phyloP scores from a whole-genome alignment of 2,329 filamentous ascomycete genomes.

The Fusarium gaditjirri region DNA sequence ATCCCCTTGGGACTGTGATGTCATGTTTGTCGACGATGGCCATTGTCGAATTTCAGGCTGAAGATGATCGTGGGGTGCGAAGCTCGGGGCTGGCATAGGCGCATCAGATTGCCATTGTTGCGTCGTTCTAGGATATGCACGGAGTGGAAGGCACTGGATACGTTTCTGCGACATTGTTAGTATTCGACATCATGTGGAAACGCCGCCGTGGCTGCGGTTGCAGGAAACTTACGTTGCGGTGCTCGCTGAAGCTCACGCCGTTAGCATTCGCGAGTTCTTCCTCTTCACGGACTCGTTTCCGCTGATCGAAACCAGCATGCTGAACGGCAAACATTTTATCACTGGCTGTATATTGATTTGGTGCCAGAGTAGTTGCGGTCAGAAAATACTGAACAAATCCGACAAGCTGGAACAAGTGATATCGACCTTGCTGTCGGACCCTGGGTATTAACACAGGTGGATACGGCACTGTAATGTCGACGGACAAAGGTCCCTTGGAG shows the following conservation, averaged over 20 bases:
- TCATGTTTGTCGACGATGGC: constrained; percentile 42
- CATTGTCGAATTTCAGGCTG: constrained; percentile 49
- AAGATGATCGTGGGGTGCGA: constrained; percentile 52
- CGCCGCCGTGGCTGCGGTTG: background rate
- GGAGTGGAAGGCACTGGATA: constrained; percentile 62
- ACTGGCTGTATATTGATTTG: constrained; percentile 3
- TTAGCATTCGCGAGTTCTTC: constrained; percentile 52
- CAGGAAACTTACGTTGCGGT: constrained; percentile 58
- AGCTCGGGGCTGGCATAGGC: constrained; percentile 54
- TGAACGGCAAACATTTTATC: constrained; percentile 53
- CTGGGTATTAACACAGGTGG: constrained; percentile 43
- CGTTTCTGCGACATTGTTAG: constrained; percentile 60
- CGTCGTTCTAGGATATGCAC: constrained; percentile 54
- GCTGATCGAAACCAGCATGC: constrained; percentile 47
- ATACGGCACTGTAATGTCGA: constrained; percentile 12
- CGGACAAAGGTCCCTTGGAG: constrained; percentile 26
- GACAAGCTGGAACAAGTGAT: constrained; percentile 19
- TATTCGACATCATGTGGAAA: background rate
- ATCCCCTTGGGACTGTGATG: constrained; percentile 43
- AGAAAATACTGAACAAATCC: constrained; percentile 14
- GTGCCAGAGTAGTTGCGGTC: constrained; percentile 5
- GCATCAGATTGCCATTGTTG: constrained; percentile 47
- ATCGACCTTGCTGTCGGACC: constrained; percentile 31
- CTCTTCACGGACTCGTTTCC: constrained; percentile 60
- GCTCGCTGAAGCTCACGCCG: constrained; percentile 59